Conservation (phyloP, 257 asterid genomes). For the Datura wrightii region DNA sequence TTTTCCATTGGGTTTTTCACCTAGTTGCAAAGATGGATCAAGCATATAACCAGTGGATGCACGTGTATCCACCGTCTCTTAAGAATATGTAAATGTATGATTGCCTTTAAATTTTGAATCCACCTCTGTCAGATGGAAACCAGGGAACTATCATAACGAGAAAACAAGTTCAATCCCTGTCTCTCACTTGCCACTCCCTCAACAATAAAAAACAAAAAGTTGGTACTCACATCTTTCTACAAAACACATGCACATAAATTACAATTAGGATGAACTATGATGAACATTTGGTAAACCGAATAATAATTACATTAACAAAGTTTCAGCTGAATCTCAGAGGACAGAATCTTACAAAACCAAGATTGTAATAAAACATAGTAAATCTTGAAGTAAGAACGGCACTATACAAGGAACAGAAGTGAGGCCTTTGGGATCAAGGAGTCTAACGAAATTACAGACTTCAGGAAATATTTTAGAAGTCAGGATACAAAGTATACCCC, state of each 20-base stretch:
- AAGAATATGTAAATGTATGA: not conserved
- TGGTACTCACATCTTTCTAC: not conserved
- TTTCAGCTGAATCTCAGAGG: constrained; percentile 13
- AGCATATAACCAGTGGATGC: not conserved
- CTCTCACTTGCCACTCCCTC: not conserved
- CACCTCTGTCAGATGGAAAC: not conserved
- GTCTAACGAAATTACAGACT: not conserved
- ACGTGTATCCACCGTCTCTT: not conserved
- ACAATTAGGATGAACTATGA: not conserved
- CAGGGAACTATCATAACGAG: constrained; percentile 13
- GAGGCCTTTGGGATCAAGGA: not conserved
- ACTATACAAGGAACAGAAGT: not conserved
- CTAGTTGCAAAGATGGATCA: constrained; percentile 8
- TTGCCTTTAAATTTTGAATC: not conserved
- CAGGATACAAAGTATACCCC: constrained; percentile 1
- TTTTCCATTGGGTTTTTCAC: constrained; percentile 8
- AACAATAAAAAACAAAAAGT: not conserved
- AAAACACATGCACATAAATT: constrained; percentile 14
- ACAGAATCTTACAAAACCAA: not conserved
- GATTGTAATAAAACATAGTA: constrained; percentile 7
- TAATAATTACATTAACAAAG: not conserved
- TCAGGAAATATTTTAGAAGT: not conserved
- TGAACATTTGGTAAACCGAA: not conserved
- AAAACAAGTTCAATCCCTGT: not conserved
- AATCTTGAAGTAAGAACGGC: not conserved